phyloP scores from a whole-genome alignment of 257 asterid species.

The Nicotiana attenuata region DNA sequence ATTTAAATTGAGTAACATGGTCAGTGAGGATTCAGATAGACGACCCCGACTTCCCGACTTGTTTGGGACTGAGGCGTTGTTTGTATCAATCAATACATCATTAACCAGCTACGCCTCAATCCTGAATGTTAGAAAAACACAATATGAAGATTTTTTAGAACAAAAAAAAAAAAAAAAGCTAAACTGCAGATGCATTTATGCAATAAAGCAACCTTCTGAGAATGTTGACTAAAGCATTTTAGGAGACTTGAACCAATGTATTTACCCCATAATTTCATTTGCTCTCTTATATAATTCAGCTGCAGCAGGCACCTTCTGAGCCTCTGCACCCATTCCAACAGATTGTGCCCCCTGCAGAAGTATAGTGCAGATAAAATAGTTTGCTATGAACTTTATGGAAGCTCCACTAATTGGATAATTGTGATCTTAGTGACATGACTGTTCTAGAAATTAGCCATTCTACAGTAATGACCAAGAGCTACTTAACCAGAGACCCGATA shows the following conservation, averaged over 20 bases:
- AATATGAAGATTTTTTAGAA: not conserved
- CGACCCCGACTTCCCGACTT: too few species aligned
- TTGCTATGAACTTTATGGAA: not conserved
- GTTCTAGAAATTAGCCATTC: not conserved
- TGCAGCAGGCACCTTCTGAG: slow-evolving; percentile 94
- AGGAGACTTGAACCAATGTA: not conserved
- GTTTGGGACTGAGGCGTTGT: too few species aligned
- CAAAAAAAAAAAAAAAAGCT: not conserved
- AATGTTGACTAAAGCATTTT: not conserved
- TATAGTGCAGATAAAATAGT: slow-evolving; percentile 16
- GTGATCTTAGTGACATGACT: not conserved
- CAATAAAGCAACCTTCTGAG: not conserved
- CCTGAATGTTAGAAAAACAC: not conserved
- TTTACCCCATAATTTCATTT: slow-evolving; percentile 81
- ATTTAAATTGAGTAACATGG: too few species aligned
- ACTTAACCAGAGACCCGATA: not conserved
- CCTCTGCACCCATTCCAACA: slow-evolving; percentile 95
- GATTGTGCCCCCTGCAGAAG: slow-evolving; percentile 90
- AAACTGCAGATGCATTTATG: not conserved
- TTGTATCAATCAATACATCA: not conserved
- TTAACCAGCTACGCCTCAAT: not conserved
- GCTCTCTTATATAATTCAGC: slow-evolving; percentile 82
- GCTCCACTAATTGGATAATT: not conserved
- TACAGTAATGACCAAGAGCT: not conserved
- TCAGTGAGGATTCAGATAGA: too few species aligned